phyloP scores from a whole-genome alignment of 2,329 filamentous ascomycete genomes.

The Diaporthe vaccinii region DNA sequence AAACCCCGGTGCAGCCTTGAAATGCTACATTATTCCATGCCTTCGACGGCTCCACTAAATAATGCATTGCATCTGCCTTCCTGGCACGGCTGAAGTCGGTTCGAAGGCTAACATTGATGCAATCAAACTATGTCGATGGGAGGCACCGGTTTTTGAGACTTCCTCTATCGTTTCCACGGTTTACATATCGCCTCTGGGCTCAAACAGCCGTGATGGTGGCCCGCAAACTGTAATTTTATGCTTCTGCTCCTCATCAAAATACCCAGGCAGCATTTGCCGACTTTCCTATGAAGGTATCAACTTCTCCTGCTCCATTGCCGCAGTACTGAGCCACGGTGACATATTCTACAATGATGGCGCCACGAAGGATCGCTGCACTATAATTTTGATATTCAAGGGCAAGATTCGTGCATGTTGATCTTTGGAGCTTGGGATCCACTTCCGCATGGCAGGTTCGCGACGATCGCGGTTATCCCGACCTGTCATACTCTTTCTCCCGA shows the following conservation, averaged over 20 bases:
- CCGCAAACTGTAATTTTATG: neutral
- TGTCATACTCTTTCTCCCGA: constrained; percentile 13
- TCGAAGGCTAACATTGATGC: neutral
- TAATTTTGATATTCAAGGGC: constrained; percentile 21
- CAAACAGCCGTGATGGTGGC: neutral
- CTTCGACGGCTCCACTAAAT: neutral
- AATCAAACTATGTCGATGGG: neutral
- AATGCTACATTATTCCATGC: too few species aligned
- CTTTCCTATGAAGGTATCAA: neutral
- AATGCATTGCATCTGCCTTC: neutral
- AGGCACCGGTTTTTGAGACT: too few species aligned
- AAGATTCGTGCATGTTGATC: constrained; percentile 25
- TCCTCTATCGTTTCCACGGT: neutral
- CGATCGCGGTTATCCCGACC: constrained; percentile 28
- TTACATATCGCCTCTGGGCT: neutral
- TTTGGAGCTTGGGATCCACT: constrained; percentile 4
- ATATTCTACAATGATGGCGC: constrained; percentile 9
- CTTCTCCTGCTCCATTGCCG: neutral
- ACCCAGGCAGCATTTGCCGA: neutral
- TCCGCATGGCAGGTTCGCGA: neutral
- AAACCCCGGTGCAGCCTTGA: neutral
- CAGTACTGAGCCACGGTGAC: neutral
- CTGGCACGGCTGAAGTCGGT: neutral
- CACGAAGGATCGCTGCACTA: constrained; percentile 21
- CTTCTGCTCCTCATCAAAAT: neutral